Percentiles rank a stretch among this genome's conserved stretches.
These are phyloP conservation scores for Populus hybrid DNA, from an alignment of 441 rosid genomes.

Conservation along the genomic window DNA sequence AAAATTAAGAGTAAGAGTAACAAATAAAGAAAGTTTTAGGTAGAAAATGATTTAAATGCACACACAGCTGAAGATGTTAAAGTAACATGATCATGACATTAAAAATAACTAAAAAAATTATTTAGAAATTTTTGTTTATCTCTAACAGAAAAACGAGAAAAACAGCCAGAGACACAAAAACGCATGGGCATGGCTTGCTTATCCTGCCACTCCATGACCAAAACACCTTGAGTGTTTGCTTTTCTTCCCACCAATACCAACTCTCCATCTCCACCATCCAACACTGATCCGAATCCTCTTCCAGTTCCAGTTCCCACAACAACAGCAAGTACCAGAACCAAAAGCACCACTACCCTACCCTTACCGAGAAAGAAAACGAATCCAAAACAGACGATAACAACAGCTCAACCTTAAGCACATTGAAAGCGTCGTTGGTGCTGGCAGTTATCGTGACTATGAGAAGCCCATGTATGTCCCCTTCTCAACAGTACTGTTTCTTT, in stretches of 20 bases:
- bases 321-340: neutral
- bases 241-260: slow-evolving; percentile 21
- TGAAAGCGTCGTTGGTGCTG: slow-evolving; percentile 79
- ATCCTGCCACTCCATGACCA: slow-evolving; percentile 23
- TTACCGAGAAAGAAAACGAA: slow-evolving; percentile 6
- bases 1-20: no score
- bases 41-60: no score
- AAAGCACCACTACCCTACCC: neutral
- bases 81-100: no score
- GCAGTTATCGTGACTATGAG: slow-evolving; percentile 55
- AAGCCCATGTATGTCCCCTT: slow-evolving; percentile 33
- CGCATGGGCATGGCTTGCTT: slow-evolving; percentile 30
- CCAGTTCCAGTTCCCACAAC: neutral
- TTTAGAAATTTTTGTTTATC: no score
- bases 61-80: no score
- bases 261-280: slow-evolving; percentile 21
- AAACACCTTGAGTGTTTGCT: slow-evolving; percentile 18
- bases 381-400: slow-evolving; percentile 21
- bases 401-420: slow-evolving; percentile 46
- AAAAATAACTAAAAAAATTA: no score
- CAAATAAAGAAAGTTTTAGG: no score
- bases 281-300: neutral
- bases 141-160: no score
- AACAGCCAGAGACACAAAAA: neutral
- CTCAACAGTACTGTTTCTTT: neutral